Base-by-base conservation (phyloP, 495 filamentous ascomycete species). In the Penicillium chermesinum region DNA sequence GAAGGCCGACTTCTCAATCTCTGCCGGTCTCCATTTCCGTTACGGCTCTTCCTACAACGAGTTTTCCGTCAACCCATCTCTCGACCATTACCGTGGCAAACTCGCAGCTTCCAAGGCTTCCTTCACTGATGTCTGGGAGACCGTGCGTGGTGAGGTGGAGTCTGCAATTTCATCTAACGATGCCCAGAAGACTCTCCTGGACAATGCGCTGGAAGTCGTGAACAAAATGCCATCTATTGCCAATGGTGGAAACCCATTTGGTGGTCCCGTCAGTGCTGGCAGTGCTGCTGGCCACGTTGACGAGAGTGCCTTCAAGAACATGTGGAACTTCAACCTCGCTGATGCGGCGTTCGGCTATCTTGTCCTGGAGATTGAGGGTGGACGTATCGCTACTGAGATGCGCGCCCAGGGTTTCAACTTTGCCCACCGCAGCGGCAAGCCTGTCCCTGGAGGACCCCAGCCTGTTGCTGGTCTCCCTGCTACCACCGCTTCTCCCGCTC, bases 291-390 rank as follows among this genome's bases (percentile, higher is more conserved):
- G 93, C 15, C 89, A 94, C 57, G 89, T 99, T 15, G 93, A 99
- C 58, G 93, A 99, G 71, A 95, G 91, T 53, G 93, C 93, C 0
- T 99, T 99, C 76, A 99, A 99, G 76, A 99, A 99, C 59, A 97
- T 97, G 94, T 99, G 93, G 93, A 99, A 99, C 70, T 99, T 99
- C 73, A 99, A 99, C 65, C 70, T 99, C 41, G 93, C 93, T 16
- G 93, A 99, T 71, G 93, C 93, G 30, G 94, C 93, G 10, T 99
- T 96, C 63, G 93, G 93, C 38, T 97, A 86, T 76, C 74, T 99
- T 41, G 90, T 97, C 13, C 71, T 99, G 48, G 93, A 99, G 57
- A 81, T 99, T 37, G 91, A 97, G 60, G 84, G 83, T 59, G 93
- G 93, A 17, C 78, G 94, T 35, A 99, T 99, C 55, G 93, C 89